phyloP scores from a whole-genome alignment of 495 filamentous ascomycete genomes.

The Aspergillus sclerotioniger region DNA sequence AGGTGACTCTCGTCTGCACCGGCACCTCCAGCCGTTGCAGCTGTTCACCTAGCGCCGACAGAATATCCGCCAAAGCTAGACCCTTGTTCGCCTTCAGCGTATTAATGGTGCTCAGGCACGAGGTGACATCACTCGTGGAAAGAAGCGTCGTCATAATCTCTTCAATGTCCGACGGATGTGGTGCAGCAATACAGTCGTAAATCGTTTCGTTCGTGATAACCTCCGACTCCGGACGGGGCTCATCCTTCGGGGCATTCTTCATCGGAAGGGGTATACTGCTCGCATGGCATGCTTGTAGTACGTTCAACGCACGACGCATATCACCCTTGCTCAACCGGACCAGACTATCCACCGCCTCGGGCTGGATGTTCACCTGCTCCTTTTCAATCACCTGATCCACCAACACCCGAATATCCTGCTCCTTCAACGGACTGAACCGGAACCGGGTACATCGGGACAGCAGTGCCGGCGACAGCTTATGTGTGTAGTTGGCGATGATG shows the following conservation, averaged over 20 bases:
- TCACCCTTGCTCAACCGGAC: constrained; percentile 90
- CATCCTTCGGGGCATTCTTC: constrained; percentile 58
- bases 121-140: constrained; percentile 77
- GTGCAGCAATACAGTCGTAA: constrained; percentile 96
- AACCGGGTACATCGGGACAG: constrained; percentile 94
- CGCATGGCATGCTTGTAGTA: constrained; percentile 94
- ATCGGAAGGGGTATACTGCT: constrained; percentile 77
- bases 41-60: constrained; percentile 80
- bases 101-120: constrained; percentile 82
- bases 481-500: constrained; percentile 98
- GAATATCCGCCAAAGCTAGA: constrained; percentile 90
- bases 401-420: constrained; percentile 73
- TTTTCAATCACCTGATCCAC: constrained; percentile 89
- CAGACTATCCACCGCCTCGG: constrained; percentile 74
- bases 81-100: constrained; percentile 81
- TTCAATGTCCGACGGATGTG: constrained; percentile 84
- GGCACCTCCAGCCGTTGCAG: constrained; percentile 81
- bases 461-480: constrained; percentile 94
- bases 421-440: constrained; percentile 90
- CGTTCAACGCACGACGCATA: constrained; percentile 93
- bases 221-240: constrained; percentile 58
- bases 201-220: constrained; percentile 87
- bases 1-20: constrained; percentile 79
- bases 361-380: constrained; percentile 78
- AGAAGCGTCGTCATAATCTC: constrained; percentile 82